phyloP scores from a whole-genome alignment of 78 protist genomes.

The Emiliania huxleyi region DNA sequence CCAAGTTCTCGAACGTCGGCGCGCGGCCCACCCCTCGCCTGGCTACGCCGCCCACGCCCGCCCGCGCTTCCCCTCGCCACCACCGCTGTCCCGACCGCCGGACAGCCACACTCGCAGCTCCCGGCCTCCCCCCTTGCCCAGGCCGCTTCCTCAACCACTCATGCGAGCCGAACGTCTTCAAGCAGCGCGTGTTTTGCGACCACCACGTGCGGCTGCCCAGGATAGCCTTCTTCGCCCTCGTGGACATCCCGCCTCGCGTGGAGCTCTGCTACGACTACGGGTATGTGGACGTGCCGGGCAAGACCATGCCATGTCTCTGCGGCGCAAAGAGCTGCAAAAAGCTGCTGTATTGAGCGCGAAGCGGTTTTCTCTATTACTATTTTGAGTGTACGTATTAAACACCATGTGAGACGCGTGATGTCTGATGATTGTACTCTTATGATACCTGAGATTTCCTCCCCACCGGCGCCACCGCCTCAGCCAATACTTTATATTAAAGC shows the following conservation, averaged over 20 bases:
- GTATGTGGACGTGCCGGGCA: slow-evolving; percentile 28
- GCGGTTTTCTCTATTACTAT: too few relatives aligned
- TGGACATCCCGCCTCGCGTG: slow-evolving; percentile 43
- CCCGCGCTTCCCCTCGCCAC: too few relatives aligned
- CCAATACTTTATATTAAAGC: too few relatives aligned
- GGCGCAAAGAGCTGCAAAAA: slow-evolving; percentile 40
- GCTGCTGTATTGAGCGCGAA: background rate
- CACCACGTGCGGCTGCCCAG: slow-evolving; percentile 29
- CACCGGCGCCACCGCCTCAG: too few relatives aligned
- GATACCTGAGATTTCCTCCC: too few relatives aligned
- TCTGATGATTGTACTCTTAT: too few relatives aligned
- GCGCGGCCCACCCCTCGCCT: too few relatives aligned
- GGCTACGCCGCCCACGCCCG: background rate
- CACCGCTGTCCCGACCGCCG: too few relatives aligned
- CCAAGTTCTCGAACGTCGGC: slow-evolving; percentile 44
- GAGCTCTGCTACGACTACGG: slow-evolving; percentile 68
- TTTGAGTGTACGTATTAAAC: too few relatives aligned
- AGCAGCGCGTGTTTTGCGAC: slow-evolving; percentile 25
- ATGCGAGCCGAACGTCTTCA: slow-evolving; percentile 61
- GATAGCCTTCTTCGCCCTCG: slow-evolving; percentile 58
- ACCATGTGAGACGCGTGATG: too few relatives aligned
- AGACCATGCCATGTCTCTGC: slow-evolving; percentile 49
- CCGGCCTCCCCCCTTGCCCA: background rate
- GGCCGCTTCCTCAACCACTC: slow-evolving; percentile 71
- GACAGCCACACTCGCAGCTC: too few relatives aligned